Evolutionary conservation across 352 stramenopile genomes (phyloP).

Genomic region (Blastocystis sp.): DNA sequence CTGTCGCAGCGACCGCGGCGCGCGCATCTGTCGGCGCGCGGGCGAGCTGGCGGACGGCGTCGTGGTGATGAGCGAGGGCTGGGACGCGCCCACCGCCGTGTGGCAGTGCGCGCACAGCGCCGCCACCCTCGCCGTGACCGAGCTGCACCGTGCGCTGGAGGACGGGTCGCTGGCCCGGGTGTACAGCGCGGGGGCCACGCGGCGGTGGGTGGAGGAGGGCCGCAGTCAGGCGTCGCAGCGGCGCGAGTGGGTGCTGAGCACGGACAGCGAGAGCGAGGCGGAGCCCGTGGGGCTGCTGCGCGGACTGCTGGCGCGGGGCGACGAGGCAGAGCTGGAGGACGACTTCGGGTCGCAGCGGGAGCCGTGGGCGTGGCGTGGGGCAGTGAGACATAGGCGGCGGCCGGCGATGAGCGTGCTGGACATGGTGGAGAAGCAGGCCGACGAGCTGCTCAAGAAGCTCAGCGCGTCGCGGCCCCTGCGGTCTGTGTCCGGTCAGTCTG

Average conservation of each 20-base stretch:
- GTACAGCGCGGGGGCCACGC: background rate
- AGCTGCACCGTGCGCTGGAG: background rate
- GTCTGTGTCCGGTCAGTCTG: background rate
- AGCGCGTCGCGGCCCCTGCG: background rate
- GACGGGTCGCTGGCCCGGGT: background rate
- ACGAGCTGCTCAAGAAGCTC: conserved; percentile 1
- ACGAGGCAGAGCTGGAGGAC: no score
- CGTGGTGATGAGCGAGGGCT: background rate
- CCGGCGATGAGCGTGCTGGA: conserved; percentile 35
- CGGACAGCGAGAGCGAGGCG: background rate
- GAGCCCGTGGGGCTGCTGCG: no score
- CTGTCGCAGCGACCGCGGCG: background rate
- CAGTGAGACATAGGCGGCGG: background rate
- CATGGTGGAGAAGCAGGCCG: background rate
- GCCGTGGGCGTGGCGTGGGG: background rate
- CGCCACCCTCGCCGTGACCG: background rate
- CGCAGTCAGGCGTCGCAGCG: background rate
- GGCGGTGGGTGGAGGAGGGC: background rate
- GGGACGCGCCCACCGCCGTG: background rate
- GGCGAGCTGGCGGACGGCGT: background rate
- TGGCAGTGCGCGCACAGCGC: conserved; percentile 2
- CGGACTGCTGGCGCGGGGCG: no score
- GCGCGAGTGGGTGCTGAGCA: background rate
- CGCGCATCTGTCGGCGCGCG: background rate
- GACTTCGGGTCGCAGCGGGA: background rate